Conservation (phyloP, 345 rosid species). For the Brassica carinata region DNA sequence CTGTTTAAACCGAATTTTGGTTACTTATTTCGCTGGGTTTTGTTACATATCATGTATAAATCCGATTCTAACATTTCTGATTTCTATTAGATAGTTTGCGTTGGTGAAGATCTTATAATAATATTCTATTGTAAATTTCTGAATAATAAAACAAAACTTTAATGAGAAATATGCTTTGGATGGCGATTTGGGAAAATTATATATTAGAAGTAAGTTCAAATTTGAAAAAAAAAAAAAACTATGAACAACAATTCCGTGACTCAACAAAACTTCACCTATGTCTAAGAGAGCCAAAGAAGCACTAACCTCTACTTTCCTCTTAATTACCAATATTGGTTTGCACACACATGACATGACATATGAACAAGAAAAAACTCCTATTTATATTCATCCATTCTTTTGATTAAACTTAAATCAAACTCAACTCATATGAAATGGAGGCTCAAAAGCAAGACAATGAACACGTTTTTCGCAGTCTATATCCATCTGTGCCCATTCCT, state of each 20-base stretch:
- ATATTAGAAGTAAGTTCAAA: too few species aligned
- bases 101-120: too few species aligned
- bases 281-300: constrained; percentile 18
- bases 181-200: too few species aligned
- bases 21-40: too few species aligned
- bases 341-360: constrained; percentile 14
- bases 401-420: constrained; percentile 13
- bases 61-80: too few species aligned
- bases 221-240: too few species aligned
- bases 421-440: constrained; percentile 32
- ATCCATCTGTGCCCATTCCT: constrained; percentile 66
- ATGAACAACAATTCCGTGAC: constrained; percentile 17
- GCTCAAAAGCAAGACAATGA: constrained; percentile 42
- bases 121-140: too few species aligned
- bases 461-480: constrained; percentile 63
- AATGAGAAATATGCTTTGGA: too few species aligned
- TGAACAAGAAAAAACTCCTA: constrained; percentile 20
- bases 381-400: constrained; percentile 31
- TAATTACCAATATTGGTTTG: constrained; percentile 17
- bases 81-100: too few species aligned
- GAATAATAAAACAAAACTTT: too few species aligned
- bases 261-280: constrained; percentile 41
- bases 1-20: too few species aligned
- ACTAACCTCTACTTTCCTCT: constrained; percentile 19
- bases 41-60: too few species aligned